These are phyloP conservation scores for Punica granatum DNA, from an alignment of 345 rosid genomes.

Conservation along the genomic window DNA sequence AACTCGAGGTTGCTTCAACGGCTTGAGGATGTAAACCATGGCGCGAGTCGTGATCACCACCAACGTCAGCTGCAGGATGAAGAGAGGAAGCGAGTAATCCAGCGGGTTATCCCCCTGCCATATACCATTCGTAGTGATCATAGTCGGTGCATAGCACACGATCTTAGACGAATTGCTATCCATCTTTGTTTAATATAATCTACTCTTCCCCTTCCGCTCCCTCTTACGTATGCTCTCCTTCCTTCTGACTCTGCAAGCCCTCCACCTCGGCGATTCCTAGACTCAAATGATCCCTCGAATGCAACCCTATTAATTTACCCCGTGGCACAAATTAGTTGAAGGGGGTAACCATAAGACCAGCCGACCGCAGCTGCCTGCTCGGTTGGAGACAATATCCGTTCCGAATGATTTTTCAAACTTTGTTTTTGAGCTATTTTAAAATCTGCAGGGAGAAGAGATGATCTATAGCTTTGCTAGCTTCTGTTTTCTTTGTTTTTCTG, in stretches of 20 bases:
- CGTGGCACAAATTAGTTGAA: too few relatives aligned
- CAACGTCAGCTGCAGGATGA: slow-evolving; percentile 73
- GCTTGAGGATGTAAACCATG: slow-evolving; percentile 63
- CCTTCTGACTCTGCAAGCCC: neutral
- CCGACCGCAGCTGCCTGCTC: too few relatives aligned
- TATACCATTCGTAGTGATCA: slow-evolving; percentile 91
- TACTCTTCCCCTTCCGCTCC: neutral
- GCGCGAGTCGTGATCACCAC: slow-evolving; percentile 65
- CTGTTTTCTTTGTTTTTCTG: neutral
- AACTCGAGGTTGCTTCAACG: slow-evolving; percentile 90
- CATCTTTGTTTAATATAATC: neutral
- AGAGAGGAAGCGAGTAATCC: slow-evolving; percentile 83
- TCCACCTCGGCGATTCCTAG: neutral
- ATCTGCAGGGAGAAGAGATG: neutral
- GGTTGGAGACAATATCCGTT: too few relatives aligned
- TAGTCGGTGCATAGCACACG: slow-evolving; percentile 81
- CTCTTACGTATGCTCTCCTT: neutral
- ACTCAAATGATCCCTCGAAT: neutral
- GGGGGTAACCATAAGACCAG: too few relatives aligned
- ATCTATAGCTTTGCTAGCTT: too few relatives aligned
- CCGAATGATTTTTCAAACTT: too few relatives aligned
- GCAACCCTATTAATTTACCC: neutral
- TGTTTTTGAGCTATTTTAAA: too few relatives aligned
- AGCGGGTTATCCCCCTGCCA: slow-evolving; percentile 99
- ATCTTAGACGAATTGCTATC: slow-evolving; percentile 22